A percentile compares a stretch with the other conserved stretches of the same genome.
Evolutionary conservation across 176 grass and related monocot genomes (phyloP).

Genomic region (Juncus effusus): DNA sequence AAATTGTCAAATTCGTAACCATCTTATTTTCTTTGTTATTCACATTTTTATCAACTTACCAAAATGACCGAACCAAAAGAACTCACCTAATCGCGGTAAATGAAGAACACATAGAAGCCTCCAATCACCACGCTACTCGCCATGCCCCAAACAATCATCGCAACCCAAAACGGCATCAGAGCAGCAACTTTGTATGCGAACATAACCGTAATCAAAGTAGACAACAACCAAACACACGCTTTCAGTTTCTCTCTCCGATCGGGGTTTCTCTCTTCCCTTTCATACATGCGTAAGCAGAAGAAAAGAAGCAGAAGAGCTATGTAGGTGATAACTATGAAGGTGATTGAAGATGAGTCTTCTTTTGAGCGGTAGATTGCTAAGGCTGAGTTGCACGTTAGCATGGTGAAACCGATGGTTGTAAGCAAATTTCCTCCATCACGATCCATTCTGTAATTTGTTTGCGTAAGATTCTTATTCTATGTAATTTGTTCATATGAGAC

Average conservation of each 20-base stretch:
- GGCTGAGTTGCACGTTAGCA: slow-evolving; percentile 5
- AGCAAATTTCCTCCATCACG: slow-evolving; percentile 6
- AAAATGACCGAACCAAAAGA: too few species aligned
- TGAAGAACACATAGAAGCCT: slow-evolving; percentile 27
- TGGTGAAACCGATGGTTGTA: neutral
- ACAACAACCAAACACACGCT: neutral
- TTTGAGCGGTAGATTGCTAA: slow-evolving; percentile 10
- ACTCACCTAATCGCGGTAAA: neutral
- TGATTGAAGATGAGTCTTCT: slow-evolving; percentile 8
- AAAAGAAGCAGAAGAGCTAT: slow-evolving; percentile 16
- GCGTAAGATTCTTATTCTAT: too few species aligned
- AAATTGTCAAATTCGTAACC: too few species aligned
- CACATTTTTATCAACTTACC: too few species aligned
- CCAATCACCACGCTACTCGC: slow-evolving; percentile 1
- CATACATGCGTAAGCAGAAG: slow-evolving; percentile 12
- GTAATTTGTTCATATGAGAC: too few species aligned
- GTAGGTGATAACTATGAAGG: neutral
- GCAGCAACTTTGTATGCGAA: slow-evolving; percentile 21
- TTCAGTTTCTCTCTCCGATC: slow-evolving; percentile 5
- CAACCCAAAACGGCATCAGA: slow-evolving; percentile 1
- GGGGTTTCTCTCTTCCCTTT: slow-evolving; percentile 1
- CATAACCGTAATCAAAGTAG: slow-evolving; percentile 15
- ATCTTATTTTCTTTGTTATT: too few species aligned
- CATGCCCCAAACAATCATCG: slow-evolving; percentile 14
- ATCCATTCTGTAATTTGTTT: slow-evolving; percentile 14